These are phyloP conservation scores for Podaxis pistillaris DNA, from an alignment of 768 basidiomycete genomes.

Conservation along the genomic window DNA sequence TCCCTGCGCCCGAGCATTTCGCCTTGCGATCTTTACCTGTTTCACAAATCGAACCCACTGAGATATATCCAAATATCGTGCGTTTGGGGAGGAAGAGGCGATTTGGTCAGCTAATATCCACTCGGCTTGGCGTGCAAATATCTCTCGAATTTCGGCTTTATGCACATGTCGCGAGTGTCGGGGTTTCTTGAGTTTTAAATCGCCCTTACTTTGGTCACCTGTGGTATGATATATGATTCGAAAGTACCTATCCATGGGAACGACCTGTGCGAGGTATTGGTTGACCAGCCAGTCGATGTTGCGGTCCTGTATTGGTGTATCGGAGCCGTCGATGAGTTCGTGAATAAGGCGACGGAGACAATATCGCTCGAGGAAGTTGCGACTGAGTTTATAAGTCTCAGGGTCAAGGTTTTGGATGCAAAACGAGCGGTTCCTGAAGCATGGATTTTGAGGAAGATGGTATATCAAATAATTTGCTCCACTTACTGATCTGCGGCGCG, in stretches of 20 bases:
- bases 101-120: constrained; percentile 59
- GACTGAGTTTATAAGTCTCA: constrained; percentile 38
- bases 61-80: constrained; percentile 37
- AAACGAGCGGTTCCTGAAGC: constrained; percentile 40
- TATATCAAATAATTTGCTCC: neutral
- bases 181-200: constrained; percentile 26
- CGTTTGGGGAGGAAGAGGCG: constrained; percentile 20
- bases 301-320: constrained; percentile 33
- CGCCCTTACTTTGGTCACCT: constrained; percentile 14
- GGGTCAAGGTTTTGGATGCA: constrained; percentile 46
- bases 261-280: constrained; percentile 33
- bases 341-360: constrained; percentile 46
- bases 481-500: constrained; percentile 22
- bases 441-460: neutral
- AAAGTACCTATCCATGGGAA: constrained; percentile 22
- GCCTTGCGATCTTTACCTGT: constrained; percentile 28
- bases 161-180: constrained; percentile 48
- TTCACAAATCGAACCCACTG: constrained; percentile 49
- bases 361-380: constrained; percentile 52
- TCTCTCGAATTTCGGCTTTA: constrained; percentile 45
- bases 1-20: constrained; percentile 25
- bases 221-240: constrained; percentile 34
- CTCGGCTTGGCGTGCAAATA: constrained; percentile 53
- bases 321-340: constrained; percentile 37
- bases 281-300: constrained; percentile 51